Conservation (phyloP, 179 eudicot species). For the Camellia oleifera region DNA sequence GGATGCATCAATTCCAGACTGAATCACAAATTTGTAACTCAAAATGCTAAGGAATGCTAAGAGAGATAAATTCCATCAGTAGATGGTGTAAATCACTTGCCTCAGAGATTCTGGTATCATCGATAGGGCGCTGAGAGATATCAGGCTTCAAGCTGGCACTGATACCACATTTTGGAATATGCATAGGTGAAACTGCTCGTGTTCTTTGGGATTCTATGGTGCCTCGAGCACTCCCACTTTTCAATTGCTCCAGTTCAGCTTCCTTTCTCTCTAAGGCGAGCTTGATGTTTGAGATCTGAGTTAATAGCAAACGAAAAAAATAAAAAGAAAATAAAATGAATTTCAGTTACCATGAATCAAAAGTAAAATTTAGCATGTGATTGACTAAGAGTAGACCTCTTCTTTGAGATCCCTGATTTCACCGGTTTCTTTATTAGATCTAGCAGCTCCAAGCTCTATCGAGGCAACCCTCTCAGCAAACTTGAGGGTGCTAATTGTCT, state of each 20-base stretch:
- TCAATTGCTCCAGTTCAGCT: conserved; percentile 68
- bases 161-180: conserved; percentile 37
- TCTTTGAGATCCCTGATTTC: conserved; percentile 86
- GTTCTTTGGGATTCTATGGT: conserved; percentile 39
- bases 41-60: not conserved
- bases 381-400: conserved; percentile 50
- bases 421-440: conserved; percentile 85
- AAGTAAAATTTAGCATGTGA: not conserved
- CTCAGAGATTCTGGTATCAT: conserved; percentile 51
- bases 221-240: conserved; percentile 35
- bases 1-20: conserved; percentile 4
- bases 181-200: conserved; percentile 63
- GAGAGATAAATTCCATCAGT: not conserved
- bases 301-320: not conserved
- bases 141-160: conserved; percentile 44
- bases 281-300: conserved; percentile 77
- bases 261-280: conserved; percentile 72
- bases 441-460: conserved; percentile 89
- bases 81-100: conserved; percentile 24
- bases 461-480: conserved; percentile 97
- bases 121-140: conserved; percentile 35
- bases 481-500: conserved; percentile 89
- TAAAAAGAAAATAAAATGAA: not conserved
- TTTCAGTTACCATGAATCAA: not conserved
- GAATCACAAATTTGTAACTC: not conserved